Conservation (phyloP, 1,284 basidiomycete species). For the Malassezia caprae region DNA sequence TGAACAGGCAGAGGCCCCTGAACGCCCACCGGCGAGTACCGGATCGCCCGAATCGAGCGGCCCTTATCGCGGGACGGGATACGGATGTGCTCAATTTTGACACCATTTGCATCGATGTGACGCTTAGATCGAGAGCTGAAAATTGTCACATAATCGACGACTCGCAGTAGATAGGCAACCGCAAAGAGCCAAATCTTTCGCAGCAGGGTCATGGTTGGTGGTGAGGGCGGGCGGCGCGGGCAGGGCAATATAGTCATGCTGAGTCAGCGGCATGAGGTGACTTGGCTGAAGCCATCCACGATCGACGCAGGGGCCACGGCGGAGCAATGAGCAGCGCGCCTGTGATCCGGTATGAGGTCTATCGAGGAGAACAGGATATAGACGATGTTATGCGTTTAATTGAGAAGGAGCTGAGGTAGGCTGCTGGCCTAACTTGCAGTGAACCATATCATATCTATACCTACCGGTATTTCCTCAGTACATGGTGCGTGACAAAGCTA, state of each 20-base stretch:
- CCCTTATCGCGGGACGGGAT: constrained; percentile 14
- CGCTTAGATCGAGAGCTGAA: neutral
- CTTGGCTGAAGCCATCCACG: neutral
- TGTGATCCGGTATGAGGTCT: neutral
- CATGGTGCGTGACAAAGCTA: constrained; percentile 56
- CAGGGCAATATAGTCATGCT: neutral
- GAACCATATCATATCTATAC: constrained; percentile 93
- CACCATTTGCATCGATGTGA: neutral
- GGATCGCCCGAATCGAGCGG: constrained; percentile 5
- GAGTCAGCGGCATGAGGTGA: neutral
- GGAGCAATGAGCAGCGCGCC: neutral
- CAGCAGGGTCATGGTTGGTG: neutral
- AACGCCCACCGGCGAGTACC: constrained; percentile 13
- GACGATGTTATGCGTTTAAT: constrained; percentile 35
- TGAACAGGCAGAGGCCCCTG: constrained; percentile 18
- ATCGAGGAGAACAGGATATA: neutral
- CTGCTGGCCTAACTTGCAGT: constrained; percentile 50
- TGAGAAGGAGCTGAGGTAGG: constrained; percentile 48
- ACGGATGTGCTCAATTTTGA: constrained; percentile 7
- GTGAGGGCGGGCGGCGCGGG: neutral
- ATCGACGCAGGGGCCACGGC: neutral
- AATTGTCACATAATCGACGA: neutral
- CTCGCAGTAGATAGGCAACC: neutral
- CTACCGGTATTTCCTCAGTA: constrained; percentile 59
- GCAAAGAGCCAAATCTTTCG: neutral